Evolutionary conservation across 177 flowering plant genomes (phyloP).

Genomic region (Telopea speciosissima): DNA sequence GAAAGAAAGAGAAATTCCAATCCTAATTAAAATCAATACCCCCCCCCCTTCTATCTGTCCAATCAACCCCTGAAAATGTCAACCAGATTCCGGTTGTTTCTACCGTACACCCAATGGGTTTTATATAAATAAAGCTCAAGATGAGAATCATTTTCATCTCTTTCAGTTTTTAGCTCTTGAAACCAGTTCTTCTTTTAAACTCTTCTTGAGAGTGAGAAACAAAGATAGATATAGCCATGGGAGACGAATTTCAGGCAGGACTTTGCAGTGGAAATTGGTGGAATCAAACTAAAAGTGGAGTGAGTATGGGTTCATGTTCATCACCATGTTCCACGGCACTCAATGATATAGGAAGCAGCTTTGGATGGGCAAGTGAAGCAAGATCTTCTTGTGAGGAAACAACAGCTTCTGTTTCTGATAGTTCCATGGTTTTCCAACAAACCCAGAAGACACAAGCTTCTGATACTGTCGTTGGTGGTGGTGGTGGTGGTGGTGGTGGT

Average conservation of each 20-base stretch:
- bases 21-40: no score
- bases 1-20: background rate
- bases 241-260: conserved; percentile 49
- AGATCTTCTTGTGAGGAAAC: conserved; percentile 34
- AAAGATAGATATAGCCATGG: conserved; percentile 29
- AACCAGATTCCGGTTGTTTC: conserved; percentile 25
- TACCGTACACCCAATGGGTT: conserved; percentile 7
- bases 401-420: conserved; percentile 30
- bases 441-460: conserved; percentile 28
- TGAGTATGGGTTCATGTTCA: conserved; percentile 19
- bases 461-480: conserved; percentile 10
- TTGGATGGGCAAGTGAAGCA: conserved; percentile 30
- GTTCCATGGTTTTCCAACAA: conserved; percentile 35
- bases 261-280: conserved; percentile 57
- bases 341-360: conserved; percentile 33
- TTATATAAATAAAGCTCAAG: conserved; percentile 19
- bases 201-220: background rate
- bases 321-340: conserved; percentile 40
- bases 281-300: conserved; percentile 38
- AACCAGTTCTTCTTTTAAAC: no score
- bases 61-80: conserved; percentile 33
- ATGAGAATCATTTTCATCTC: conserved; percentile 16
- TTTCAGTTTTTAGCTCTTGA: no score
- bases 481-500: background rate
- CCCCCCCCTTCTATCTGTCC: conserved; percentile 18